Evolutionary conservation across 140 eudicot species (phyloP), one percentile per base, ranked within the genome.

Genomic region (Anethum foeniculum): DNA sequence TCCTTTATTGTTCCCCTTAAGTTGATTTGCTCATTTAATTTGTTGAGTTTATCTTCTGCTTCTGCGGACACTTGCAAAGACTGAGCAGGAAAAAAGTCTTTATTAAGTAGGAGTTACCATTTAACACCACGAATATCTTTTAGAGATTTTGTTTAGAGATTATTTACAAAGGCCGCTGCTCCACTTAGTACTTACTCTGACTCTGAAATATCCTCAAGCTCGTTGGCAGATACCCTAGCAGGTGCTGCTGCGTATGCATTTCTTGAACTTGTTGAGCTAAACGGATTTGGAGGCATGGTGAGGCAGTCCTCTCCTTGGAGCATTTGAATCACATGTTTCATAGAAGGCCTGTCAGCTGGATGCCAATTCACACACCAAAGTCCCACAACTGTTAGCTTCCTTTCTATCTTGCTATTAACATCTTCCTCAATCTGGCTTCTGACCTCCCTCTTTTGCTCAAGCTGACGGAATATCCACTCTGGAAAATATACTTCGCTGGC

Each of bases 241-340:
- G 32, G 18, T 68, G 74, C 16, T 32, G 41, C 19, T 28, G 74
- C 23, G 9, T 19, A 25, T 32, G 74, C 44, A 28, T 68, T 68
- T 68, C 23, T 16, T 68, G 74, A 68, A 68, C 23, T 68, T 11
- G 74, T 68, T 68, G 74, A 68, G 43, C 74, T 68, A 30, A 68
- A 68, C 15, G 74, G 74, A 32, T 68, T 68, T 30, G 74, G 74
- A 25, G 74, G 74, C 5, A 68, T 68, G 21, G 74, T 1, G 5
- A 44, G 74, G 16, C 74, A 68, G n/a, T 68, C 74, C 34, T 68
- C 74, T 30, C 18, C 44, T 68, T 68, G 41, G 9, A 68, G 23
- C 74, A 68, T 68, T 30, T 68, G 74, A 30, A 68, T 68, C 44
- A 68, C 74, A 68, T 39, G 15, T 39, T 32, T 68, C 46, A 41